A percentile compares a stretch with the other conserved stretches of the same genome.
These are phyloP conservation scores for Flaveria trinervia DNA, from an alignment of 129 eudicot species.

Conservation along the genomic window DNA sequence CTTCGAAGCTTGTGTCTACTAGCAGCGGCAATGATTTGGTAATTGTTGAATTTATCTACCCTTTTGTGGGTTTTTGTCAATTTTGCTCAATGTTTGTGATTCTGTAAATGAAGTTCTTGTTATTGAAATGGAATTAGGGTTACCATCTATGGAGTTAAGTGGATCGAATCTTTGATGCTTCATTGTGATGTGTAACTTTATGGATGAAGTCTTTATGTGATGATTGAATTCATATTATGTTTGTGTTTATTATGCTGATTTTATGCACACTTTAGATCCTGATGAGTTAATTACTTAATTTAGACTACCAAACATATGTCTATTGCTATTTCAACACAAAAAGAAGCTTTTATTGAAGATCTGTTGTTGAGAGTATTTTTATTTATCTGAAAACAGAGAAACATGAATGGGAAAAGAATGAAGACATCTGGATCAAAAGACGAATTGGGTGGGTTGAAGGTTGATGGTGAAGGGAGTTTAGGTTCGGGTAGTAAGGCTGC, in stretches of 20 bases:
- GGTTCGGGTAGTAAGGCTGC: constrained; percentile 46
- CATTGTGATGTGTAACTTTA: constrained; percentile 1
- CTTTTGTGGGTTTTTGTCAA: not conserved
- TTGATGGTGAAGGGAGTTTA: constrained; percentile 61
- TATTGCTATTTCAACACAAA: not conserved
- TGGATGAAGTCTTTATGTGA: not conserved
- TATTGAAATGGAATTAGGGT: not conserved
- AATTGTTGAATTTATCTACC: not conserved
- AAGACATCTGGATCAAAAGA: constrained; percentile 45
- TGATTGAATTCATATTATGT: not conserved
- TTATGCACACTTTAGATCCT: constrained; percentile 11
- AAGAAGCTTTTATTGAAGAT: not conserved
- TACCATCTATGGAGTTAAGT: not conserved
- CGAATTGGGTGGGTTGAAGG: constrained; percentile 46
- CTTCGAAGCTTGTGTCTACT: constrained; percentile 60
- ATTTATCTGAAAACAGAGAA: constrained; percentile 42
- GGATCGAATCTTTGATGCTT: not conserved
- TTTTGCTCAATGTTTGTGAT: not conserved
- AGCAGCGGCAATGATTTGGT: constrained; percentile 67
- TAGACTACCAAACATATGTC: constrained; percentile 6
- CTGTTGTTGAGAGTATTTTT: not conserved
- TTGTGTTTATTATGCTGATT: constrained; percentile 12
- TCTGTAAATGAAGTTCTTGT: not conserved
- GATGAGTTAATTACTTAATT: not conserved
- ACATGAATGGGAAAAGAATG: constrained; percentile 48